Evolutionary conservation across 2,329 filamentous ascomycete genomes (phyloP).

Genomic region (Tolypocladium tropicale): DNA sequence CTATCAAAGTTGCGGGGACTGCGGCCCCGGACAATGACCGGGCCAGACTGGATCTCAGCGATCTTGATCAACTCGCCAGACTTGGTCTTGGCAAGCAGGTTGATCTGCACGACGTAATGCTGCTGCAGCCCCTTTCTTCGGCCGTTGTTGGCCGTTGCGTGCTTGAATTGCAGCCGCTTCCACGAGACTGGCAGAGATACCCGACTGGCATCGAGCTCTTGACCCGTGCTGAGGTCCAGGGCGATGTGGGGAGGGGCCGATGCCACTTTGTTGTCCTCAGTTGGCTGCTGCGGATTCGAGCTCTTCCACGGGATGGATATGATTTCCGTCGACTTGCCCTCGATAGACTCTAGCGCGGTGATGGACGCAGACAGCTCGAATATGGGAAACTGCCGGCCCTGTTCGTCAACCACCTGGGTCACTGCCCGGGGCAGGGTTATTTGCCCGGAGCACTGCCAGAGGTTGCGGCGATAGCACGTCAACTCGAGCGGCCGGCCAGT

Average conservation of each 20-base stretch:
- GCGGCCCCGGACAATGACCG: conserved; percentile 89
- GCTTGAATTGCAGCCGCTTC: conserved; percentile 92
- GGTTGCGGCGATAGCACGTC: conserved; percentile 88
- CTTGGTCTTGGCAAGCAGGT: conserved; percentile 66
- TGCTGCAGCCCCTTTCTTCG: conserved; percentile 89
- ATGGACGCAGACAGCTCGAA: conserved; percentile 74
- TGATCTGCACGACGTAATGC: conserved; percentile 84
- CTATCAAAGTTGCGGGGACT: conserved; percentile 93
- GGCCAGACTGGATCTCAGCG: conserved; percentile 78
- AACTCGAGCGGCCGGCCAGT: conserved; percentile 60
- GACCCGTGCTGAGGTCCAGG: conserved; percentile 44
- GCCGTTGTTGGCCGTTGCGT: conserved; percentile 93
- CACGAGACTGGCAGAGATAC: conserved; percentile 79
- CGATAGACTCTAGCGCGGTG: conserved; percentile 81
- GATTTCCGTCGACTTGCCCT: conserved; percentile 85
- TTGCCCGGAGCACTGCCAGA: conserved; percentile 89
- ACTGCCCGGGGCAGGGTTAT: conserved; percentile 67
- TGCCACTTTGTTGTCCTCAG: conserved; percentile 38
- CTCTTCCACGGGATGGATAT: conserved; percentile 96
- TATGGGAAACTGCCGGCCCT: conserved; percentile 67
- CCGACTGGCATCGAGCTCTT: conserved; percentile 68
- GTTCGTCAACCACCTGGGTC: conserved; percentile 59
- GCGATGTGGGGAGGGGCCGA: conserved; percentile 42
- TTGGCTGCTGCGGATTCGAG: conserved; percentile 41
- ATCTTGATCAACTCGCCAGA: conserved; percentile 59